These are phyloP conservation scores for Pestalotiopsis fici DNA, from an alignment of 2,329 filamentous ascomycete species.

Conservation along the genomic window DNA sequence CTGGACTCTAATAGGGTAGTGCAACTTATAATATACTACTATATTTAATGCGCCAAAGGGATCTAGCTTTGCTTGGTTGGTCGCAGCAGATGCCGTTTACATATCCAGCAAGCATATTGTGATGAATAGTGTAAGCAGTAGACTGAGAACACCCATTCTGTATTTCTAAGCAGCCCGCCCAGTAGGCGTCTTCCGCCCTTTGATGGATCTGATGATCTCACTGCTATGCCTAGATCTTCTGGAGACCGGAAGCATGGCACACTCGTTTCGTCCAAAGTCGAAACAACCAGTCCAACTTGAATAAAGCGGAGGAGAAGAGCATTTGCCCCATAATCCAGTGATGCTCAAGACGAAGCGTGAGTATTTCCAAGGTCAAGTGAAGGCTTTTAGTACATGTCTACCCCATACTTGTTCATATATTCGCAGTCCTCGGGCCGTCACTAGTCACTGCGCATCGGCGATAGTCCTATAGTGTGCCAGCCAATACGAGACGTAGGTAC, in stretches of 20 bases:
- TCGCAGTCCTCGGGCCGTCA: background rate
- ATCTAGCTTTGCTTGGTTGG: too few relatives aligned
- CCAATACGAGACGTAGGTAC: background rate
- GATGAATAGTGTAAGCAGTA: background rate
- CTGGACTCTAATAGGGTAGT: too few relatives aligned
- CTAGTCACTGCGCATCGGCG: background rate
- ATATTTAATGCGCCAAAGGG: too few relatives aligned
- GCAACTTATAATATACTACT: too few relatives aligned
- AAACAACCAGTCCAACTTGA: too few relatives aligned
- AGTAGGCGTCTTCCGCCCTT: background rate
- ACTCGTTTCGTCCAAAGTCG: background rate
- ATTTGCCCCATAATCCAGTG: background rate
- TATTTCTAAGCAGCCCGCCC: conserved; percentile 1
- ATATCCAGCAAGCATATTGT: background rate
- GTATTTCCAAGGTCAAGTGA: background rate
- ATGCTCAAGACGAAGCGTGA: background rate
- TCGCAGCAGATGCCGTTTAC: too few relatives aligned
- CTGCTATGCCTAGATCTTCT: background rate
- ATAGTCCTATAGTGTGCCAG: background rate
- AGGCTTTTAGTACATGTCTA: background rate
- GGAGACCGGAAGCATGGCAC: background rate
- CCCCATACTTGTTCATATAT: background rate
- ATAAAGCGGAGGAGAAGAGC: background rate
- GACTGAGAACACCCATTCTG: background rate
- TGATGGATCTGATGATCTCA: background rate